These are phyloP conservation scores for Gyrodon lividus DNA, from an alignment of 768 basidiomycete genomes.

Conservation along the genomic window DNA sequence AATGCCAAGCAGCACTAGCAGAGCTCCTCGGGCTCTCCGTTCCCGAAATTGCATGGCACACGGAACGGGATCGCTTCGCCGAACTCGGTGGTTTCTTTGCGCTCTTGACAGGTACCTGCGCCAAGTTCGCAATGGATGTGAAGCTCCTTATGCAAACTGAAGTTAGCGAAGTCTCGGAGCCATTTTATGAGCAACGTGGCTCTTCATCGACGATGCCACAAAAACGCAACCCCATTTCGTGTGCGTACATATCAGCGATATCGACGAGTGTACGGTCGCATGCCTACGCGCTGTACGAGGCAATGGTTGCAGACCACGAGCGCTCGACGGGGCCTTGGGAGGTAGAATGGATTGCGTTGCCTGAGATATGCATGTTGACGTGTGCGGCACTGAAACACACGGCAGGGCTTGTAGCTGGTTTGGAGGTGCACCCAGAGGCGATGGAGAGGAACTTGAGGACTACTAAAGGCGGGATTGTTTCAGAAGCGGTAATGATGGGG, in stretches of 20 bases:
- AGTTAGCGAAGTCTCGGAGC: conserved; percentile 45
- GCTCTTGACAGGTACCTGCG: conserved; percentile 43
- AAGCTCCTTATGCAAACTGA: conserved; percentile 50
- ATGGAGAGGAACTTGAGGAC: conserved; percentile 41
- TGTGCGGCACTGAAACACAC: conserved; percentile 41
- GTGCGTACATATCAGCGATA: conserved; percentile 46
- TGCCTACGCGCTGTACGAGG: conserved; percentile 40
- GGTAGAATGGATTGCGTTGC: conserved; percentile 49
- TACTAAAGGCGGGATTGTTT: conserved; percentile 41
- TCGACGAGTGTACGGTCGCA: conserved; percentile 41
- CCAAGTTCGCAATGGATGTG: conserved; percentile 45
- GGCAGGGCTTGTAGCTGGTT: conserved; percentile 33
- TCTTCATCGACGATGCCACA: conserved; percentile 52
- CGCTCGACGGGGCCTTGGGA: conserved; percentile 50
- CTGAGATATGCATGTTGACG: conserved; percentile 44
- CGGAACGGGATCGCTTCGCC: conserved; percentile 44
- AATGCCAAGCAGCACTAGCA: conserved; percentile 26
- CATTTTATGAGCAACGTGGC: conserved; percentile 42
- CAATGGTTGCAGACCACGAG: conserved; percentile 49
- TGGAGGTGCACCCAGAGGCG: conserved; percentile 40
- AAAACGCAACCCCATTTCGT: conserved; percentile 47
- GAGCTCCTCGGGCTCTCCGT: conserved; percentile 15
- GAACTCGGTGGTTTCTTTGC: conserved; percentile 45
- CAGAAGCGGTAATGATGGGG: conserved; percentile 50
- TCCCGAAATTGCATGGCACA: conserved; percentile 37